These are phyloP conservation scores for Toxicodendron radicans DNA, from an alignment of 345 rosid species.

Conservation along the genomic window DNA sequence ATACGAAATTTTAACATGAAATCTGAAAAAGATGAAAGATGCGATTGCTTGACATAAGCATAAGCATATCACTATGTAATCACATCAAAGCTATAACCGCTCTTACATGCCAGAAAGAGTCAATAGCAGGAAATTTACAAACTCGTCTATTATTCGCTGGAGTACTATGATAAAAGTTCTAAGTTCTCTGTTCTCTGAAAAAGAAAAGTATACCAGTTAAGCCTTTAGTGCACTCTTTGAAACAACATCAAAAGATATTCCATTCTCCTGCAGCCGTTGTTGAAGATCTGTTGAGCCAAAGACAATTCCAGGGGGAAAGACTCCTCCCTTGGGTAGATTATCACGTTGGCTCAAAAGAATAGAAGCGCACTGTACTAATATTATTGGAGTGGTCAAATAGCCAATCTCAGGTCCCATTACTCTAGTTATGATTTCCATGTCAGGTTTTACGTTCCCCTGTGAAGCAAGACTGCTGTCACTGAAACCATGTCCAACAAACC, in stretches of 20 bases:
- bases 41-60: not conserved
- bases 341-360: conserved; percentile 53
- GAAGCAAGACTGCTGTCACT: conserved; percentile 49
- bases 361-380: conserved; percentile 68
- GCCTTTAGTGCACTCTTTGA: conserved; percentile 46
- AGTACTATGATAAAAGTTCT: not conserved
- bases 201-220: conserved; percentile 17
- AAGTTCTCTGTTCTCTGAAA: not conserved
- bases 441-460: conserved; percentile 47
- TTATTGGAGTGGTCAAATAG: conserved; percentile 72
- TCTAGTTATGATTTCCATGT: conserved; percentile 67
- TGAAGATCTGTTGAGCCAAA: conserved; percentile 80
- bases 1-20: not conserved
- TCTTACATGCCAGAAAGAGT: not conserved
- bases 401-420: conserved; percentile 88
- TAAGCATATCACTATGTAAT: not conserved
- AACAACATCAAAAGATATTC: conserved; percentile 70
- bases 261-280: conserved; percentile 65
- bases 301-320: conserved; percentile 72
- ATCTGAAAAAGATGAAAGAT: not conserved
- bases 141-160: not conserved
- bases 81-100: not conserved
- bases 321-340: conserved; percentile 73
- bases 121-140: not conserved
- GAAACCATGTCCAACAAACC: conserved; percentile 81